Evolutionary conservation across 1,139 yeast species (phyloP), one percentile per base, ranked within the genome.

Genomic region (Debaryomyces coudertii): DNA sequence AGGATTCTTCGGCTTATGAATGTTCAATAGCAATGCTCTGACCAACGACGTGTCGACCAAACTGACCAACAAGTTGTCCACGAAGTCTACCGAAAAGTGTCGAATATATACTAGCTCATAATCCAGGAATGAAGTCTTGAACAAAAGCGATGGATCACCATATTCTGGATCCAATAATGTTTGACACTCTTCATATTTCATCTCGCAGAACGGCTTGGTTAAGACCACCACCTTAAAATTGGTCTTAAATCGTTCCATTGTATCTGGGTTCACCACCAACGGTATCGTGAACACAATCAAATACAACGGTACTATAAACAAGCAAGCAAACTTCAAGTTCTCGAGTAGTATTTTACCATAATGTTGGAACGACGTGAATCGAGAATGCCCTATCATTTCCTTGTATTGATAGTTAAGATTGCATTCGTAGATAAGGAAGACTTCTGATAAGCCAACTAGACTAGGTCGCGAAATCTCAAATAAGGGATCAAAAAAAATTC

Each of bases 21-120:
- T 7, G 24, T 28, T 33, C 22, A 42, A 28, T 5, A 31, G 4
- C 9, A 38, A n/a, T 16, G 36, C 25, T 33, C 45, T 48, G 28
- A 42, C 34, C 2, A 47, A 39, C 9, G 45, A 33, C 3, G 37
- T 18, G 12, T 42, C 38, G 20, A 52, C 15, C 12, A 47, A 15
- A 5, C 20, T 18, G 15, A 53, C 31, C 6, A 55, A 23, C 11
- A 35, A 30, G 5, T 38, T 41, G 40, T 60, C 64, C 47, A 56
- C 49, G 8, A 28, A 28, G 12, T 53, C 55, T n/a, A 60, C 45
- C 7, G 45, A 39, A 16, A 44, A 43, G 36, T 60, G 57, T 6
- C 61, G 54, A 9, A 60, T 47, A 36, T 61, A 60, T 5, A 57
- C 46, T 11, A 56, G 40, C 2, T 59, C 63, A 36, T 51, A 56